These are phyloP conservation scores for Avena atlantica DNA, from an alignment of 176 grass and related monocot species.

Conservation along the genomic window DNA sequence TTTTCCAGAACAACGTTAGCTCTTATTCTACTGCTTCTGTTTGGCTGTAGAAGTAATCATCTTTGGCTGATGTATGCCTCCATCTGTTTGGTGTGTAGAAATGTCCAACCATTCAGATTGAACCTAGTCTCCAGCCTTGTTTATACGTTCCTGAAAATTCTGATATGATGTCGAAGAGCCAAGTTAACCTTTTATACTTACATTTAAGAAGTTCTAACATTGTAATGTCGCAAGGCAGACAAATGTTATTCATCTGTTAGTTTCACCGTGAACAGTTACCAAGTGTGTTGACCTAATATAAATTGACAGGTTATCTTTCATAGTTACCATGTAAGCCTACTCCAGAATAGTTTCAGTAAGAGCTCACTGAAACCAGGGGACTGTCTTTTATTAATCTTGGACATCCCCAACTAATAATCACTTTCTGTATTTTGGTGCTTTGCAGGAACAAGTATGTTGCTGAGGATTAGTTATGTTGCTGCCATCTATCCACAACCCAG, in stretches of 20 bases:
- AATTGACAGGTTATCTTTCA: background rate
- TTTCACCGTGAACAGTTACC: background rate
- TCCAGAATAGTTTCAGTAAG: constrained; percentile 88
- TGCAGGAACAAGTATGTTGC: constrained; percentile 78
- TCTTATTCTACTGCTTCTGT: constrained; percentile 21
- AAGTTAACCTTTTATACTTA: constrained; percentile 1
- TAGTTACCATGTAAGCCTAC: constrained; percentile 67
- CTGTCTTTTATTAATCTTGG: constrained; percentile 33
- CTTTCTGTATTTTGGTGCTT: constrained; percentile 41
- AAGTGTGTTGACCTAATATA: background rate
- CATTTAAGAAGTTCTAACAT: constrained; percentile 23
- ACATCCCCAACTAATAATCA: background rate
- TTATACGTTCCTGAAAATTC: background rate
- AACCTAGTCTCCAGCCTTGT: constrained; percentile 1
- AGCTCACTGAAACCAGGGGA: background rate
- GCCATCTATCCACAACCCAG: constrained; percentile 36
- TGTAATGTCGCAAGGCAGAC: background rate
- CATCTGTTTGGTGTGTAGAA: constrained; percentile 3
- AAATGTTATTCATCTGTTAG: constrained; percentile 8
- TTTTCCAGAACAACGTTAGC: background rate
- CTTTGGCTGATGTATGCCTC: background rate
- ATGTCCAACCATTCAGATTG: constrained; percentile 4
- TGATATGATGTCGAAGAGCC: background rate
- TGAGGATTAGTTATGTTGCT: constrained; percentile 65
- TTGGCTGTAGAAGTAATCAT: background rate